These are phyloP conservation scores for Fusarium nelsonii DNA, from an alignment of 2,329 filamentous ascomycete genomes.

Conservation along the genomic window DNA sequence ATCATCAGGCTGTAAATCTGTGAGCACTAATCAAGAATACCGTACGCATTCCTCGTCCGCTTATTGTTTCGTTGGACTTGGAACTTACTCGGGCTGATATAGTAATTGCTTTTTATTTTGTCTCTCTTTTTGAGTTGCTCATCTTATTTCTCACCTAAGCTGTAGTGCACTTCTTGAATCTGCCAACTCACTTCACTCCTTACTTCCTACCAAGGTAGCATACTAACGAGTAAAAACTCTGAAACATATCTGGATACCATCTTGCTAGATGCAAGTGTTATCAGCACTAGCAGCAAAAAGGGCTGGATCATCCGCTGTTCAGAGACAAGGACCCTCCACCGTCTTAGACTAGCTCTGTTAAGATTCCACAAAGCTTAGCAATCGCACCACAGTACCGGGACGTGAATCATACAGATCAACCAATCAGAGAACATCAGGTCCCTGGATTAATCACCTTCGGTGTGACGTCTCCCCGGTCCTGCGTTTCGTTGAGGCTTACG, in stretches of 20 bases:
- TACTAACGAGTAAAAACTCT: constrained; percentile 5
- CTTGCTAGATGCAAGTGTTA: constrained; percentile 1
- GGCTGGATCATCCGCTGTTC: neutral
- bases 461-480: constrained; percentile 27
- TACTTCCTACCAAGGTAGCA: too few species aligned
- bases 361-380: constrained; percentile 34
- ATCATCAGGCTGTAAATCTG: constrained; percentile 11
- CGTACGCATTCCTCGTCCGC: neutral
- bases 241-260: neutral
- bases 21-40: constrained; percentile 29
- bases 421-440: constrained; percentile 23
- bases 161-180: neutral
- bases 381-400: constrained; percentile 31
- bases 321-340: neutral
- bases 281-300: constrained; percentile 37
- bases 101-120: neutral
- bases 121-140: neutral
- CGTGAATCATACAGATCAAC: constrained; percentile 16
- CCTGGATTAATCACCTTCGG: constrained; percentile 45
- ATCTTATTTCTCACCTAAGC: constrained; percentile 26
- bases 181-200: constrained; percentile 14
- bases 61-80: neutral
- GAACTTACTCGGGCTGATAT: neutral
- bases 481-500: neutral
- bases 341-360: neutral